phyloP scores from a whole-genome alignment of 768 basidiomycete species.

The Favolaschia claudopus region DNA sequence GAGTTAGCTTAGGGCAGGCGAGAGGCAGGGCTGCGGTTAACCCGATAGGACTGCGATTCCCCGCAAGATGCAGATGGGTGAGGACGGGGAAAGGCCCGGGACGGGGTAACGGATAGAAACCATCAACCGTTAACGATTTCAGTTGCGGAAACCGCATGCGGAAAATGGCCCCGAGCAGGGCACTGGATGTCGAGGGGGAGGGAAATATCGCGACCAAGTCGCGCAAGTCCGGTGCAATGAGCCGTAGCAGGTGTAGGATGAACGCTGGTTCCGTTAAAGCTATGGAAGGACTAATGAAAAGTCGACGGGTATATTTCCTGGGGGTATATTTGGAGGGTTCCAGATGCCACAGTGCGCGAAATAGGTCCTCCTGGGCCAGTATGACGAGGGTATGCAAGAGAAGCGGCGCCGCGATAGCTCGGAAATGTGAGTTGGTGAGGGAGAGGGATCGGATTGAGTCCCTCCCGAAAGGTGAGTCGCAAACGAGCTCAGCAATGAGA shows the following conservation, averaged over 20 bases:
- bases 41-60: not conserved
- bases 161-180: slow-evolving; percentile 1
- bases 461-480: not conserved
- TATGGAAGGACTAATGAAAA: slow-evolving; percentile 9
- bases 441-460: not conserved
- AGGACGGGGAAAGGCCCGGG: slow-evolving; percentile 11
- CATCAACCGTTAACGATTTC: not conserved
- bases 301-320: not conserved
- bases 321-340: too few species aligned
- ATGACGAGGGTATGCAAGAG: slow-evolving; percentile 3
- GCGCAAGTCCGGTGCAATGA: not conserved
- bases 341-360: too few species aligned
- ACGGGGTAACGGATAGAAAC: slow-evolving; percentile 11
- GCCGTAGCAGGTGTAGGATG: not conserved
- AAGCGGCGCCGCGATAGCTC: slow-evolving; percentile 1
- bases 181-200: not conserved
- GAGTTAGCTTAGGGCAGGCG: slow-evolving; percentile 1
- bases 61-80: slow-evolving; percentile 8
- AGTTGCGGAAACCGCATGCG: not conserved
- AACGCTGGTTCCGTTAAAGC: too few species aligned
- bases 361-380: not conserved
- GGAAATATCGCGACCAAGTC: not conserved
- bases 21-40: not conserved
- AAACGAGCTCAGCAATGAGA: slow-evolving; percentile 1
- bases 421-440: slow-evolving; percentile 13